Percentiles rank a stretch among this genome's conserved stretches.
Evolutionary conservation across 2,329 filamentous ascomycete species (phyloP).

Genomic region (Talaromyces pinophilus): DNA sequence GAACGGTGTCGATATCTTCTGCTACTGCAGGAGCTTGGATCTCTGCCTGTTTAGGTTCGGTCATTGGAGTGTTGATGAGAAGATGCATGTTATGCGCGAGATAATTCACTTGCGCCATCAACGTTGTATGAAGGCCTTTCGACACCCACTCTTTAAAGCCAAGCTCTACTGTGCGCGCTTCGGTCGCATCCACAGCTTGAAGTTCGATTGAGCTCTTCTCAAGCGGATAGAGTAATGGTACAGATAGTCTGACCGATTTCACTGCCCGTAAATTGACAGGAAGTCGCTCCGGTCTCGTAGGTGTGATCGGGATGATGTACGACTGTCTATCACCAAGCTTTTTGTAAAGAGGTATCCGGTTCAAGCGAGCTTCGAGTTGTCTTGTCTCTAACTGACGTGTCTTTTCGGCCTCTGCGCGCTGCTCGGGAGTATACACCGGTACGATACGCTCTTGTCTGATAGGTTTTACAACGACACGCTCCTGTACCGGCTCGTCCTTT

Average conservation of each 20-base stretch:
- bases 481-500: slow-evolving; percentile 16
- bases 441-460: not conserved
- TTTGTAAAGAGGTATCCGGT: slow-evolving; percentile 65
- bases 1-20: not conserved
- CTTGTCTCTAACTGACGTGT: slow-evolving; percentile 66
- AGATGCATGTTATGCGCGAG: slow-evolving; percentile 69
- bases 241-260: slow-evolving; percentile 65
- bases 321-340: slow-evolving; percentile 69
- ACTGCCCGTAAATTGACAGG: slow-evolving; percentile 63
- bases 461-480: no score
- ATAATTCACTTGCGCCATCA: slow-evolving; percentile 76
- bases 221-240: slow-evolving; percentile 71
- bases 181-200: slow-evolving; percentile 61
- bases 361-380: slow-evolving; percentile 74
- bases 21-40: not conserved
- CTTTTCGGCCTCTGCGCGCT: slow-evolving; percentile 64
- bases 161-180: slow-evolving; percentile 64
- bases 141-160: slow-evolving; percentile 63
- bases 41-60: not conserved
- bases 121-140: slow-evolving; percentile 60
- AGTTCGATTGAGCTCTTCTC: slow-evolving; percentile 67
- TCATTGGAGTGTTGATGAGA: slow-evolving; percentile 60
- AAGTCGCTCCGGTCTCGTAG: slow-evolving; percentile 61
- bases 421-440: slow-evolving; percentile 54
- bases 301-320: slow-evolving; percentile 71